phyloP scores from a whole-genome alignment of 768 basidiomycete genomes.

The Leucosporidium creatinivorum region DNA sequence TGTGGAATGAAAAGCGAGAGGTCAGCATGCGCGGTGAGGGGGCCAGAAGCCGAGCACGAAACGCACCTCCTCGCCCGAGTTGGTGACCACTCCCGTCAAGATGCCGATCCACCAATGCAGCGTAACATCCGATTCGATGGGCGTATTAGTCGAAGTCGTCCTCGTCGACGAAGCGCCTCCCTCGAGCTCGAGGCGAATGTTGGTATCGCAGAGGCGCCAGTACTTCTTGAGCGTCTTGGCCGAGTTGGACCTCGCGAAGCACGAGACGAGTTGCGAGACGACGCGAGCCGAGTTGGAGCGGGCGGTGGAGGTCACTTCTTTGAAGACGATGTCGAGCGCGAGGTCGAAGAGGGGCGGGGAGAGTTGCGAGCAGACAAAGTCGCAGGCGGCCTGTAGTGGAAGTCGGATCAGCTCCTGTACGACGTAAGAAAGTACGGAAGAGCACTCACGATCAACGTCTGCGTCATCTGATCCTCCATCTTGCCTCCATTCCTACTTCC shows the following conservation, averaged over 20 bases:
- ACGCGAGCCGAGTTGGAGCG: conserved; percentile 86
- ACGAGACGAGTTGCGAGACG: conserved; percentile 78
- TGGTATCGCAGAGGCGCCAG: conserved; percentile 63
- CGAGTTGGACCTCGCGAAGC: conserved; percentile 70
- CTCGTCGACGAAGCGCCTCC: conserved; percentile 58
- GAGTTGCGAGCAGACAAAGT: conserved; percentile 67
- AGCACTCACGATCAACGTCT: conserved; percentile 37
- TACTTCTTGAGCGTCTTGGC: conserved; percentile 70
- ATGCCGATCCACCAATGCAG: conserved; percentile 81
- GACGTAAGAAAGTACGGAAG: conserved; percentile 5
- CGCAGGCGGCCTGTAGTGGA: conserved; percentile 55
- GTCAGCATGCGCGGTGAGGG: too few relatives aligned
- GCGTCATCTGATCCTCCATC: conserved; percentile 42
- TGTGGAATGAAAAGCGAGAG: conserved; percentile 37
- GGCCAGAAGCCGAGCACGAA: too few relatives aligned
- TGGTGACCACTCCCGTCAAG: conserved; percentile 65
- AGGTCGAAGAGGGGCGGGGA: conserved; percentile 72
- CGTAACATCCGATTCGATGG: conserved; percentile 49
- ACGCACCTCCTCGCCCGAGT: conserved; percentile 51
- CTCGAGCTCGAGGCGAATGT: conserved; percentile 76
- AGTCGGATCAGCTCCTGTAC: conserved; percentile 45
- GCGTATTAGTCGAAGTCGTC: conserved; percentile 57
- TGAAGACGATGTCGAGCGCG: conserved; percentile 71
- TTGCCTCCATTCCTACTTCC: conserved; percentile 54
- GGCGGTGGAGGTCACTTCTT: conserved; percentile 81